A percentile compares a stretch with the other conserved stretches of the same genome.
Conservation (phyloP, 1,284 basidiomycete species). For the Kwoniella shivajii region DNA sequence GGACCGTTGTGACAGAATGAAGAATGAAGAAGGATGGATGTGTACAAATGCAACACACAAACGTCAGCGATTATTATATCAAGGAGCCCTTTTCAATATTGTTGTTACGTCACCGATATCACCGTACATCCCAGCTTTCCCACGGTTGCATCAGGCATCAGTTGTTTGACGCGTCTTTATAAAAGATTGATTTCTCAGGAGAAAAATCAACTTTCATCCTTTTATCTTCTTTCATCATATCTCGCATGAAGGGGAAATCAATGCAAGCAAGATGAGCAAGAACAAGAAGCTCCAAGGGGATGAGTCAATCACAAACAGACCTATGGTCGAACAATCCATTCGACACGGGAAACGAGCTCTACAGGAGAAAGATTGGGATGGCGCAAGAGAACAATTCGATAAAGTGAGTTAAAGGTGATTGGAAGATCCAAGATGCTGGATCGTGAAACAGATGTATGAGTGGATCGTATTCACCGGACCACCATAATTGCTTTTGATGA, state of each 20-base stretch:
- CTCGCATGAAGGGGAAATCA: too few species aligned
- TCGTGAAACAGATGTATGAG: too few species aligned
- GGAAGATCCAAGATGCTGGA: too few species aligned
- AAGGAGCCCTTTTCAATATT: too few species aligned
- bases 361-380: constrained; percentile 9
- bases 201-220: too few species aligned
- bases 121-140: not conserved
- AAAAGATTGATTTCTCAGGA: not conserved
- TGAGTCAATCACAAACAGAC: not conserved
- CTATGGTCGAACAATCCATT: constrained; percentile 11
- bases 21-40: not conserved
- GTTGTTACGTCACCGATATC: constrained; percentile 10
- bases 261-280: constrained; percentile 1
- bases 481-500: too few species aligned
- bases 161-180: constrained; percentile 1
- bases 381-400: constrained; percentile 19
- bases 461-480: too few species aligned
- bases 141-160: not conserved
- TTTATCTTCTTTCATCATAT: too few species aligned
- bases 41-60: constrained; percentile 6
- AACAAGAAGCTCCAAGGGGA: not conserved
- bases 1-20: not conserved
- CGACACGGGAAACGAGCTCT: constrained; percentile 7
- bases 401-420: constrained; percentile 17
- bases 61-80: constrained; percentile 12